These are phyloP conservation scores for Podospora appendiculata DNA, from an alignment of 495 filamentous ascomycete genomes.

Conservation along the genomic window DNA sequence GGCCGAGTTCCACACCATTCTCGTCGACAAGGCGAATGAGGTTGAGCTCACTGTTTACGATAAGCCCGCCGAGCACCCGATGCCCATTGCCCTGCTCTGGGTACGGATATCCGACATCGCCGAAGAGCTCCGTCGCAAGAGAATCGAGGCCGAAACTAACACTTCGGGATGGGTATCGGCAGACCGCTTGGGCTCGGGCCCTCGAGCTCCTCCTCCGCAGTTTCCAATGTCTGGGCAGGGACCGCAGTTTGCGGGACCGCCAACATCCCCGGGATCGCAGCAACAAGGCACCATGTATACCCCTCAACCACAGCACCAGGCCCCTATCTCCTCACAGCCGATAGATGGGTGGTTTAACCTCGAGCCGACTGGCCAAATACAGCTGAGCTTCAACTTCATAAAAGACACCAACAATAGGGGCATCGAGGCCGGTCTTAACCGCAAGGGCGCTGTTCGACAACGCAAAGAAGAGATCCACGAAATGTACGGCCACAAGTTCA, in stretches of 20 bases:
- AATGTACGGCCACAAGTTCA: slow-evolving; percentile 98
- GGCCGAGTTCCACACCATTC: slow-evolving; percentile 80
- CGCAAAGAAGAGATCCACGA: slow-evolving; percentile 96
- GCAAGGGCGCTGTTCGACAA: slow-evolving; percentile 93
- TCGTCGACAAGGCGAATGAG: slow-evolving; percentile 97
- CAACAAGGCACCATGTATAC: slow-evolving; percentile 7
- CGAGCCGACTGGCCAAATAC: slow-evolving; percentile 84
- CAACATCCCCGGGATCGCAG: slow-evolving; percentile 23
- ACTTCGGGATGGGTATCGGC: slow-evolving; percentile 93
- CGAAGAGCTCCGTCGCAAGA: slow-evolving; percentile 95
- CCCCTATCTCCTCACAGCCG: slow-evolving; percentile 47
- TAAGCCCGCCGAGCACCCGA: slow-evolving; percentile 78
- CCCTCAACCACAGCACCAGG: slow-evolving; percentile 19
- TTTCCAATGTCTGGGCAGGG: slow-evolving; percentile 45
- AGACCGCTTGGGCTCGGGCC: slow-evolving; percentile 71
- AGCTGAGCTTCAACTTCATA: slow-evolving; percentile 78
- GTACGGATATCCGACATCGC: slow-evolving; percentile 93
- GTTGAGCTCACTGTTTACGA: slow-evolving; percentile 97
- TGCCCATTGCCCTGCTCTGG: slow-evolving; percentile 94
- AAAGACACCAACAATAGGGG: slow-evolving; percentile 46
- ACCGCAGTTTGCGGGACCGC: slow-evolving; percentile 34
- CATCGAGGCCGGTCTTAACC: slow-evolving; percentile 68
- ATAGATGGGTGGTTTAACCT: slow-evolving; percentile 97
- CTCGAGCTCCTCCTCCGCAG: slow-evolving; percentile 39
- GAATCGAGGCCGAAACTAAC: slow-evolving; percentile 89